These are phyloP conservation scores for Cicer cuneatum DNA, from an alignment of 306 rosid genomes.

Conservation along the genomic window DNA sequence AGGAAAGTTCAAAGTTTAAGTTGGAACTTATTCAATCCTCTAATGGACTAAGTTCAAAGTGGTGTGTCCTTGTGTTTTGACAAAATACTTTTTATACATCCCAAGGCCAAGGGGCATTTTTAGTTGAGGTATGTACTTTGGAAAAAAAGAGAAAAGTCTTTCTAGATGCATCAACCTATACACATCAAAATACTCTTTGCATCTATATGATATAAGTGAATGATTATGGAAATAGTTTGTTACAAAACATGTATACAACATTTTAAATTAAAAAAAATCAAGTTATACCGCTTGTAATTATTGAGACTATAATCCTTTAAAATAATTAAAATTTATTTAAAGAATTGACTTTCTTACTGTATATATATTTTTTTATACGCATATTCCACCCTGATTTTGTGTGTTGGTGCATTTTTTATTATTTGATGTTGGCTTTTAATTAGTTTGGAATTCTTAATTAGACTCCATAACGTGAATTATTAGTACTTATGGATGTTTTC, in stretches of 20 bases:
- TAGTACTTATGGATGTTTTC: slow-evolving; percentile 46
- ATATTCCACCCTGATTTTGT: too few species aligned
- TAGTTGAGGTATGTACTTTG: slow-evolving; percentile 1
- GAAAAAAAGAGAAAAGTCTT: slow-evolving; percentile 42
- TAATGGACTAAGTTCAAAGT: slow-evolving; percentile 39
- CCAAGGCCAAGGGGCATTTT: slow-evolving; percentile 14
- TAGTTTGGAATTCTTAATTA: slow-evolving; percentile 47
- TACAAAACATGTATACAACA: slow-evolving; percentile 15
- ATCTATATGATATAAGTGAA: slow-evolving; percentile 43
- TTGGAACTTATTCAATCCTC: slow-evolving; percentile 45
- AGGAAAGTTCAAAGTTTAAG: slow-evolving; percentile 37
- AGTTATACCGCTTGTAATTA: too few species aligned
- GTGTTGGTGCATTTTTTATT: not conserved
- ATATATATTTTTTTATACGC: too few species aligned
- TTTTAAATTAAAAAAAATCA: too few species aligned
- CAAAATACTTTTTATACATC: slow-evolving; percentile 30
- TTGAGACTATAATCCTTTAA: too few species aligned
- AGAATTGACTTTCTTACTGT: too few species aligned
- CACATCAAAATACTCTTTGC: slow-evolving; percentile 12
- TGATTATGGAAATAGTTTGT: slow-evolving; percentile 28
- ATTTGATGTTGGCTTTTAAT: slow-evolving; percentile 40
- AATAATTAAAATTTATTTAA: too few species aligned
- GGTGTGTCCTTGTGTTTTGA: slow-evolving; percentile 17
- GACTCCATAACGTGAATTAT: slow-evolving; percentile 45
- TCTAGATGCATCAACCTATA: slow-evolving; percentile 20